A percentile compares a stretch with the other conserved stretches of the same genome.
Conservation (phyloP, 495 filamentous ascomycete species). For the Neurospora sp. region DNA sequence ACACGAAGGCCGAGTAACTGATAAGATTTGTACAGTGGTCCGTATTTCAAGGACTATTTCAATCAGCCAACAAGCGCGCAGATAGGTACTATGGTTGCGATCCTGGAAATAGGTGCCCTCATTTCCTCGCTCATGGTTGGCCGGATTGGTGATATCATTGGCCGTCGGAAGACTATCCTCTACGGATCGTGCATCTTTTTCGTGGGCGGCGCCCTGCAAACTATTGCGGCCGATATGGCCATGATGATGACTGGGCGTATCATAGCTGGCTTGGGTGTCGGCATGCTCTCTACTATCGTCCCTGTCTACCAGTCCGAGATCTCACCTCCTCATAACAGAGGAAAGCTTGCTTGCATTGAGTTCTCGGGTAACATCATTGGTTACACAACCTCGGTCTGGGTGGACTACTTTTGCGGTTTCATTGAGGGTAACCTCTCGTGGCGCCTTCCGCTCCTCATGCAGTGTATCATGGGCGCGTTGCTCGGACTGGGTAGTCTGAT, state of each 20-base stretch:
- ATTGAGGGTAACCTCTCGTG: constrained; percentile 80
- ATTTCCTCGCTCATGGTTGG: constrained; percentile 86
- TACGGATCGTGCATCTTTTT: constrained; percentile 92
- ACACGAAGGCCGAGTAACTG: constrained; percentile 8
- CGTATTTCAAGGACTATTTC: constrained; percentile 85
- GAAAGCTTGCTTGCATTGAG: constrained; percentile 93
- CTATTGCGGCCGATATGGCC: constrained; percentile 67
- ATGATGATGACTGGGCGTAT: constrained; percentile 92
- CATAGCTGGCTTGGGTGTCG: constrained; percentile 87
- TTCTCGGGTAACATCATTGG: constrained; percentile 95
- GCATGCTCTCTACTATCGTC: constrained; percentile 91
- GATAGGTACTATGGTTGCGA: constrained; percentile 93
- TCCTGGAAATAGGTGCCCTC: constrained; percentile 88
- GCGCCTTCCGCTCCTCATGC: constrained; percentile 84
- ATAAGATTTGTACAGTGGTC: constrained; percentile 47
- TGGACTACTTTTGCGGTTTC: constrained; percentile 93
- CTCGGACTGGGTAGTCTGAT: constrained; percentile 78
- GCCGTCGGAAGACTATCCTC: constrained; percentile 80
- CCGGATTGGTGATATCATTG: constrained; percentile 82
- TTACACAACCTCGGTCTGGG: constrained; percentile 95
- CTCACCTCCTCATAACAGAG: constrained; percentile 89
- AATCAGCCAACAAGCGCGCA: constrained; percentile 72
- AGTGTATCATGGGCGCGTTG: constrained; percentile 85
- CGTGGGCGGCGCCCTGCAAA: constrained; percentile 77
- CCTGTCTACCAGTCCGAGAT: constrained; percentile 98